Evolutionary conservation across 192 early-diverging fungal genomes (phyloP).

Genomic region (Linnemannia zychae): DNA sequence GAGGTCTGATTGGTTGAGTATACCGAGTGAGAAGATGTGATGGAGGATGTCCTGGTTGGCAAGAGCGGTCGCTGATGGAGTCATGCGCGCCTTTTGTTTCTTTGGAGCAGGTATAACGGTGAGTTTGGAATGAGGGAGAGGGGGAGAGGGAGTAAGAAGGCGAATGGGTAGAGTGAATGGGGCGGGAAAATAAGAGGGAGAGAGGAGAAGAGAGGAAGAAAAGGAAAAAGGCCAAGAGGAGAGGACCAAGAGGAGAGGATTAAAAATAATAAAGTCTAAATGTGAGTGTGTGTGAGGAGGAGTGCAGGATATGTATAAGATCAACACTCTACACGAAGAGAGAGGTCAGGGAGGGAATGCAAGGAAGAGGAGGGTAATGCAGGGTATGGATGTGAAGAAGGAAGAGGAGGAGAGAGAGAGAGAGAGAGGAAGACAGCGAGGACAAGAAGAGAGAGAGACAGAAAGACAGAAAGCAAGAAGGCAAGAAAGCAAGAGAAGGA

Average conservation of each 20-base stretch:
- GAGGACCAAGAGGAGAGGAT: background rate
- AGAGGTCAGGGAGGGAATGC: too few species aligned
- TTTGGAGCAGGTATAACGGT: background rate
- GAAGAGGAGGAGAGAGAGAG: background rate
- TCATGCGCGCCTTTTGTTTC: slow-evolving; percentile 14
- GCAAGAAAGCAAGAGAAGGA: slow-evolving; percentile 3
- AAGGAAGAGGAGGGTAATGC: too few species aligned
- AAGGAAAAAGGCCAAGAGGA: too few species aligned
- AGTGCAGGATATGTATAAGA: background rate
- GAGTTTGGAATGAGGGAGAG: background rate
- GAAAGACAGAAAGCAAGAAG: background rate
- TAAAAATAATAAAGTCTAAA: background rate
- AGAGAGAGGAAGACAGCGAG: too few species aligned
- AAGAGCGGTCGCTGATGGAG: slow-evolving; percentile 23
- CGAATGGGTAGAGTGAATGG: too few species aligned
- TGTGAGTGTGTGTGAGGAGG: background rate
- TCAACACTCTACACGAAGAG: too few species aligned
- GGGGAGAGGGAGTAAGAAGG: background rate
- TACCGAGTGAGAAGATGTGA: slow-evolving; percentile 27
- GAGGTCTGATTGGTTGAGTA: slow-evolving; percentile 31
- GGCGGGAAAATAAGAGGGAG: background rate
- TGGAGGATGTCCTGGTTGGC: slow-evolving; percentile 49
- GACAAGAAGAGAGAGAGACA: background rate
- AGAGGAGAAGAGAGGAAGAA: background rate
- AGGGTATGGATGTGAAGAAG: background rate